Base-by-base conservation (phyloP, 2,329 filamentous ascomycete genomes). In the Sporothrix humicola region DNA sequence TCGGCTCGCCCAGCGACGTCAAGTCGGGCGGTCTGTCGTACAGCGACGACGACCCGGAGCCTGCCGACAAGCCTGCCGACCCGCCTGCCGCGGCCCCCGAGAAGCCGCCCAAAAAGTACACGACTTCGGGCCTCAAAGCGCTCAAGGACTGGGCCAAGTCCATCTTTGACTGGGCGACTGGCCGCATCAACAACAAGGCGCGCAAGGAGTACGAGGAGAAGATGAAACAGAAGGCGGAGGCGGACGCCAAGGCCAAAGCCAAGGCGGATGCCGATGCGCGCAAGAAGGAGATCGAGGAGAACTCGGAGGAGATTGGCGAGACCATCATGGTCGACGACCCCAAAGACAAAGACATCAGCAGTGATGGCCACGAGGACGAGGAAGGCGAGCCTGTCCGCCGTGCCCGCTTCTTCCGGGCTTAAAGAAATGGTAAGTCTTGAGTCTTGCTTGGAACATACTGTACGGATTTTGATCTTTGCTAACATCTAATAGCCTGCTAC, bases 381-480 rank as follows among this genome's bases (percentile, higher is more conserved):
- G 37, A 20, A 12, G 2, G 10, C 10, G 26, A 31, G 9, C 20
- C 31, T 37, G 58, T 8, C 20, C 61, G 61, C 42, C 61, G 42
- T 6, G 61, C 15, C n/a, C 61, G 61, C 61, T 23, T 13, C 12
- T 66, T 66, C 61, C 61, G 23, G 61, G 61, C 42, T 15, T 66
- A 66, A 46, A 37, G 7, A 37, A 37, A 37, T 13, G 37, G 59
- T n/a, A 3, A 17, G 52, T 10, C 20, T 26, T 20, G 31, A 37
- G 31, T 56, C 15, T 56, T 23, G 20, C 20, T 56, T 23, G 20
- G 5, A 2, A 37, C 31, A 5, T 37, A 37, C 31, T 5, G 31
- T 37, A 37, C 7, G 31, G 3, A 2, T 7, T 37, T 7, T 2
- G 7, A 7, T 3, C 5, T 3, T 7, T 5, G 1, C 31, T 37